phyloP scores from a whole-genome alignment of 2,329 filamentous ascomycete species.

The Botryosphaeria agaves region DNA sequence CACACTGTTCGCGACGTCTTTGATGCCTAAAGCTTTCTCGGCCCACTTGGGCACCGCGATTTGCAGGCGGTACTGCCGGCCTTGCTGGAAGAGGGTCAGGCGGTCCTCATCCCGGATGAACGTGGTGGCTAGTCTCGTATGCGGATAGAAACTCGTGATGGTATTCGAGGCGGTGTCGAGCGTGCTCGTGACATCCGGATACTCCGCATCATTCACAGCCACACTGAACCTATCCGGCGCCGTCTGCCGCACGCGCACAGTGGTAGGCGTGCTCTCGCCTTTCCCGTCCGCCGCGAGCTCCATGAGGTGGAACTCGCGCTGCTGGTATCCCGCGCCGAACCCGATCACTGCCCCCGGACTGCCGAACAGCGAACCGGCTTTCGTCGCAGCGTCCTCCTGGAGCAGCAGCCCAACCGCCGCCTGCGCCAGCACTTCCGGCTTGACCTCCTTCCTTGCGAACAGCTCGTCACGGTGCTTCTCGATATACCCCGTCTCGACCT shows the following conservation, averaged over 20 bases:
- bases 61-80: conserved; percentile 37
- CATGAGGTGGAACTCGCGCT: conserved; percentile 41
- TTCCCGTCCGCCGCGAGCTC: conserved; percentile 27
- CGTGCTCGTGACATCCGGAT: conserved; percentile 28
- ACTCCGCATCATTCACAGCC: conserved; percentile 20
- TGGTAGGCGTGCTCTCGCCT: conserved; percentile 18
- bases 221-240: conserved; percentile 33
- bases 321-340: conserved; percentile 46
- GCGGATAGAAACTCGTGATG: conserved; percentile 63
- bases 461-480: conserved; percentile 70
- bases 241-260: conserved; percentile 34
- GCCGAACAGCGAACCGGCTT: conserved; percentile 22
- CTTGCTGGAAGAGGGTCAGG: conserved; percentile 62
- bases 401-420: conserved; percentile 62
- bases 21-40: conserved; percentile 70
- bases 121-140: conserved; percentile 63
- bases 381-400: conserved; percentile 16
- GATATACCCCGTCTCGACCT: conserved; percentile 94
- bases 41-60: conserved; percentile 56
- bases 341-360: conserved; percentile 23
- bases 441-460: conserved; percentile 45
- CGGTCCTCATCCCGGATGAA: conserved; percentile 46
- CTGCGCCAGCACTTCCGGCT: conserved; percentile 67
- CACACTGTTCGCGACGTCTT: conserved; percentile 66
- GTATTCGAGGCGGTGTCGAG: conserved; percentile 27